Evolutionary conservation across 352 stramenopile species (phyloP), one percentile per base, ranked within the genome.

Genomic region (Phytophthora aleatoria): DNA sequence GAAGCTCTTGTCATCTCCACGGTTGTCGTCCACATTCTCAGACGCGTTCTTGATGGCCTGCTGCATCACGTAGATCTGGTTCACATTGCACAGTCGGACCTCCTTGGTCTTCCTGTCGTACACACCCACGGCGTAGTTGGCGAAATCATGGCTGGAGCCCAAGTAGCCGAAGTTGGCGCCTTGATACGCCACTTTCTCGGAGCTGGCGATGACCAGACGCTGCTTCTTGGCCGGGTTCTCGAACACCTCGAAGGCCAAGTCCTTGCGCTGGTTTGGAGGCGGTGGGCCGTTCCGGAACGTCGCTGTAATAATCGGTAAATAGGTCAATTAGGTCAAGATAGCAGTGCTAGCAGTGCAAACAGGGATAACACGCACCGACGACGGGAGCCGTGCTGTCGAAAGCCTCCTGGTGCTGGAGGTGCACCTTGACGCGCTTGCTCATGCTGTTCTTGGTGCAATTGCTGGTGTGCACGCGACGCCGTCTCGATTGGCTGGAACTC

Each of bases 51-150:
- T 92, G 41, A 93, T 76, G 15, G 68, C 85, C 60, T 95, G 86
- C 56, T 95, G 86, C 84, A 95, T 89, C 49, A 95, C 84, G 72
- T 95, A 95, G 55, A 95, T 67, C 75, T 95, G 86, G 36, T 77
- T 63, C 24, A 95, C 78, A 69, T 93, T 91, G 74, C 76, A 90
- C 30, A 95, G 57, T 28, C 84, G 81, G 42, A 95, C 86, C 35
- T 88, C 77, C 48, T 81, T 76, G 12, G 79, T 90, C 57, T 76
- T 79, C 71, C 87, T 91, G 68, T 95, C 86, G 43, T 83, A 92
- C 13, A 95, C 73, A 33, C 86, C 86, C 9, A 95, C 74, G 2
- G 77, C 86, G 54, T 95, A 93, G 67, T 67, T 88, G 39, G 83
- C 67, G 49, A 74, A 85, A 65, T 95, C 86, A 60, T 92, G 86